Evolutionary conservation across 225 moss, liverwort and hornwort genomes (phyloP).

Genomic region (Straminergon stramineum): DNA sequence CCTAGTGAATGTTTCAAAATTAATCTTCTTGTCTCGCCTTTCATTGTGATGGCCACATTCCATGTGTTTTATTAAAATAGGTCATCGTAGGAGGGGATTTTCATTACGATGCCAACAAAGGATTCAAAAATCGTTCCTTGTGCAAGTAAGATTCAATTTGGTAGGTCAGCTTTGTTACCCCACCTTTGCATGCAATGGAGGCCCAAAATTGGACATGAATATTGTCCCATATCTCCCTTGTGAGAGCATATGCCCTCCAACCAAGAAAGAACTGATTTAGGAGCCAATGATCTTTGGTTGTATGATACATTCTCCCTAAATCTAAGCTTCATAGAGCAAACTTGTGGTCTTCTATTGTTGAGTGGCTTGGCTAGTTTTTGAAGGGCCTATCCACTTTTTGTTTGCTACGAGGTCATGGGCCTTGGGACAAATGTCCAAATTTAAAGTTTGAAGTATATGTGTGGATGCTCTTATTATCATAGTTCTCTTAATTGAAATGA

Average conservation of each 20-base stretch:
- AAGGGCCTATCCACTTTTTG: fast-evolving
- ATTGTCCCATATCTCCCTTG: fast-evolving
- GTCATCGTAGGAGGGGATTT: too few relatives aligned
- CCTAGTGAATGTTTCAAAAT: too few relatives aligned
- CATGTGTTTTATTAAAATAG: too few relatives aligned
- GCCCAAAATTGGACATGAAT: not conserved
- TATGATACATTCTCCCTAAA: not conserved
- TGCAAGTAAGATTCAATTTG: not conserved
- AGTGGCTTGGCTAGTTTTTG: not conserved
- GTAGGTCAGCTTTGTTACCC: fast-evolving
- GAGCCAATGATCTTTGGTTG: not conserved
- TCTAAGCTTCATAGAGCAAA: not conserved
- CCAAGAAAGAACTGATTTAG: not conserved
- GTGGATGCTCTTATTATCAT: not conserved
- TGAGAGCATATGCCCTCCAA: not conserved
- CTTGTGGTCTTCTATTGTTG: fast-evolving
- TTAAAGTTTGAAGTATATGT: fast-evolving
- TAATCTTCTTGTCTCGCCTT: too few relatives aligned
- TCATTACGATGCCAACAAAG: too few relatives aligned
- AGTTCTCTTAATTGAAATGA: not conserved
- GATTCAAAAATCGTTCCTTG: too few relatives aligned
- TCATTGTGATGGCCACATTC: too few relatives aligned
- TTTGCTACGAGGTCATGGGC: not conserved
- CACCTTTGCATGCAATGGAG: not conserved
- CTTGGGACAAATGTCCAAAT: fast-evolving